Percentiles rank a stretch among this genome's conserved stretches.
phyloP scores from a whole-genome alignment of 805 yeast genomes.

The Saccharomycopsis guyanensis region DNA sequence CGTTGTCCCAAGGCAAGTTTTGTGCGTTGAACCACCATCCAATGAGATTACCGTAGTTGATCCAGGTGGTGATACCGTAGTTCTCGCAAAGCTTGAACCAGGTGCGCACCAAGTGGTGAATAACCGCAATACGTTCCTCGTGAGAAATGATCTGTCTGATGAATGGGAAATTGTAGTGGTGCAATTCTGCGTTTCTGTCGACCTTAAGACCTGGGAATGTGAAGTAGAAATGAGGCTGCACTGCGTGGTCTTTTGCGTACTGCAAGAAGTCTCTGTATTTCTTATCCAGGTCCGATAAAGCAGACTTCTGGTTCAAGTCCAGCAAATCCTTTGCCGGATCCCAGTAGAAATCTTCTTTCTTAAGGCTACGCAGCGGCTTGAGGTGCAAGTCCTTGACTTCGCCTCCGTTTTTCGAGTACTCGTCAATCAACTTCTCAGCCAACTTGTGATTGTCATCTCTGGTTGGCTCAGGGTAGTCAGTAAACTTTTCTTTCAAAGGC shows the following conservation, averaged over 20 bases:
- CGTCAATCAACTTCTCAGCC: not conserved
- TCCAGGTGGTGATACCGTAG: slow-evolving; percentile 45
- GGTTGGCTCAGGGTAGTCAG: slow-evolving; percentile 1
- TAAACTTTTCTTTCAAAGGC: not conserved
- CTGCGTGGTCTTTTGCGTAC: slow-evolving; percentile 25
- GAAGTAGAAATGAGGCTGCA: slow-evolving; percentile 25
- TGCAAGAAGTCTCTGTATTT: slow-evolving; percentile 25
- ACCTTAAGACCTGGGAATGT: slow-evolving; percentile 25
- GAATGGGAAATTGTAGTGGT: slow-evolving; percentile 30
- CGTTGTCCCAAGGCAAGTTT: slow-evolving; percentile 54
- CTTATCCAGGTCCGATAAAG: slow-evolving; percentile 22
- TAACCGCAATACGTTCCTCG: slow-evolving; percentile 26
- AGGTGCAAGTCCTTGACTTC: slow-evolving; percentile 13
- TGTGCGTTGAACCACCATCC: slow-evolving; percentile 59
- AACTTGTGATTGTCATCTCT: slow-evolving; percentile 14
- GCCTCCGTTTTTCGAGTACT: slow-evolving; percentile 15
- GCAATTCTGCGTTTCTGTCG: slow-evolving; percentile 25
- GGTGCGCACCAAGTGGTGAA: slow-evolving; percentile 44
- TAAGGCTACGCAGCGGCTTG: slow-evolving; percentile 8
- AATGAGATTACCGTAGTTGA: slow-evolving; percentile 55
- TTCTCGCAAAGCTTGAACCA: slow-evolving; percentile 46
- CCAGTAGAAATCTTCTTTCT: slow-evolving; percentile 14
- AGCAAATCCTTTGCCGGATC: slow-evolving; percentile 16
- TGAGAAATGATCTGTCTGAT: slow-evolving; percentile 26
- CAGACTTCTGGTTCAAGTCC: slow-evolving; percentile 6